Conservation (phyloP, 352 stramenopile species). For the Globisporangium middletonii region DNA sequence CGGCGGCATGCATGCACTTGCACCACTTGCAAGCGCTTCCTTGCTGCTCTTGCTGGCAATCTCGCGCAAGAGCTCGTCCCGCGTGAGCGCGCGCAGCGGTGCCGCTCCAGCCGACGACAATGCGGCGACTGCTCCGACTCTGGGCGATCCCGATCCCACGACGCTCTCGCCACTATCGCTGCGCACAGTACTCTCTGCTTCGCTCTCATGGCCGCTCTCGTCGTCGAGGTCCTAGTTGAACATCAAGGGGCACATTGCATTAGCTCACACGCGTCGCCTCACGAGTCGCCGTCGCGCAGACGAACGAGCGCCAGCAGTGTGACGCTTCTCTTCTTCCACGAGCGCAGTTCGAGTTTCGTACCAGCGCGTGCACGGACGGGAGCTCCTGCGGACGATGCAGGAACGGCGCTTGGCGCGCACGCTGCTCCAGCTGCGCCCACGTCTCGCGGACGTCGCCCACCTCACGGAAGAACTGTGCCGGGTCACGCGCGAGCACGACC, state of each 20-base stretch:
- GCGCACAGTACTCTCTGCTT: neutral
- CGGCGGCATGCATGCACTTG: neutral
- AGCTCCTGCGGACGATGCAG: slow-evolving; percentile 37
- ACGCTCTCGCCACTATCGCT: neutral
- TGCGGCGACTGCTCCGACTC: neutral
- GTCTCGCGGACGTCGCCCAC: slow-evolving; percentile 43
- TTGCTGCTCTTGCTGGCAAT: slow-evolving; percentile 13
- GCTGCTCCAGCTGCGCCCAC: slow-evolving; percentile 58
- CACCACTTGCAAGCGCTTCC: neutral
- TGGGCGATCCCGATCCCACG: slow-evolving; percentile 2
- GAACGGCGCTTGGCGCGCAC: slow-evolving; percentile 36
- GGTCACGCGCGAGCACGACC: slow-evolving; percentile 3
- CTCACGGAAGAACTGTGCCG: slow-evolving; percentile 28
- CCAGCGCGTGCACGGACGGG: slow-evolving; percentile 34
- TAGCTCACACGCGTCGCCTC: neutral
- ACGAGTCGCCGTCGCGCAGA: no score
- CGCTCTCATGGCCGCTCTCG: slow-evolving; percentile 1
- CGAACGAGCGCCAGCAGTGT: no score
- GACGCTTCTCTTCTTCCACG: neutral
- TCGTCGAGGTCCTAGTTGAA: slow-evolving; percentile 9
- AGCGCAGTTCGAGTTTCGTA: slow-evolving; percentile 11
- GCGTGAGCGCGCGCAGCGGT: slow-evolving; percentile 37
- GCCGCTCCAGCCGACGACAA: neutral
- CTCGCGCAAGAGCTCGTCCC: slow-evolving; percentile 48
- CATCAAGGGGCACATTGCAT: neutral